phyloP scores from a whole-genome alignment of 2,329 filamentous ascomycete genomes.

The Allantophomopsis cytisporea region DNA sequence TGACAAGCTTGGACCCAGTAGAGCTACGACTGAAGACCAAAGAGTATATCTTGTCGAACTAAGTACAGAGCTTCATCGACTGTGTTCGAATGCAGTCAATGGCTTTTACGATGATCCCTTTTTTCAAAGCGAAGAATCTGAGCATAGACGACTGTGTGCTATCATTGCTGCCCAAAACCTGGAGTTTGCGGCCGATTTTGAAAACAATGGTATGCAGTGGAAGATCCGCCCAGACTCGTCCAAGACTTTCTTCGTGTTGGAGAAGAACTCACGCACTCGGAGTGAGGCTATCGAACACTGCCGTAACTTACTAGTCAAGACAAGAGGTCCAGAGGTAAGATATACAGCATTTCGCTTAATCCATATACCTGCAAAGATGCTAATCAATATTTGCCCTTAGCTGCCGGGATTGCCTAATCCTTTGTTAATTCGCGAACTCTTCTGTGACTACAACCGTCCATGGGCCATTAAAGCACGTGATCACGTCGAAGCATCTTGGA shows the following conservation, averaged over 20 bases:
- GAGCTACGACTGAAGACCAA: conserved; percentile 8
- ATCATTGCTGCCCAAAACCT: conserved; percentile 4
- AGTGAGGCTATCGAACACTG: conserved; percentile 4
- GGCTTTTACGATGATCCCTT: conserved; percentile 18
- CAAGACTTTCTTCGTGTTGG: not conserved
- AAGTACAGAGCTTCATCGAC: conserved; percentile 14
- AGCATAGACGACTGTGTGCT: conserved; percentile 5
- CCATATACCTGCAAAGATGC: not conserved
- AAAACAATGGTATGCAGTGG: conserved; percentile 3
- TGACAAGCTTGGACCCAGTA: conserved; percentile 5
- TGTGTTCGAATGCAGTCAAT: conserved; percentile 17
- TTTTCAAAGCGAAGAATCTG: conserved; percentile 2
- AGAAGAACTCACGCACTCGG: conserved; percentile 2
- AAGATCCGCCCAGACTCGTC: conserved; percentile 2
- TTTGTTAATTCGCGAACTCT: conserved; percentile 7
- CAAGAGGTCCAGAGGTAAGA: conserved; percentile 7
- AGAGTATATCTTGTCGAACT: conserved; percentile 13
- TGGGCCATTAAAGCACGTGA: conserved; percentile 4
- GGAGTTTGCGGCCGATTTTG: conserved; percentile 6
- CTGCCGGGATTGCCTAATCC: conserved; percentile 7
- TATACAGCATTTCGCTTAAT: not conserved
- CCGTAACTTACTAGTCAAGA: conserved; percentile 3
- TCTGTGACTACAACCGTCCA: conserved; percentile 9
- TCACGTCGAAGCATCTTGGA: conserved; percentile 7
- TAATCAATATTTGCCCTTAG: not conserved